Conservation (phyloP, 495 filamentous ascomycete species). For the Xylaria telfairii region DNA sequence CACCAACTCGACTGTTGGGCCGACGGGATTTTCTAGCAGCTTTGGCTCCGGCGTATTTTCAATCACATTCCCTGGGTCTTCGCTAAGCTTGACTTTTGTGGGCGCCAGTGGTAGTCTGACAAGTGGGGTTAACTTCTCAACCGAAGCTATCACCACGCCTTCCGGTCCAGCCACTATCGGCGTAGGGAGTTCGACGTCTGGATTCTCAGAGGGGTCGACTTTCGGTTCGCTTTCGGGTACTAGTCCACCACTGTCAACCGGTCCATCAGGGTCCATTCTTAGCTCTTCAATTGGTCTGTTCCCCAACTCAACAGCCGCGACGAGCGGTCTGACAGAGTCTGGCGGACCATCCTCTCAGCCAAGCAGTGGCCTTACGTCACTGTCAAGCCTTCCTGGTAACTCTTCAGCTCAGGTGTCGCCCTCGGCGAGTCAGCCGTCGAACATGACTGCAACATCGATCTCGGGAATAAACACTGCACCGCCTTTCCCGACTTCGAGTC, state of each 20-base stretch:
- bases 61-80: neutral
- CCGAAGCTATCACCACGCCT: neutral
- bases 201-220: neutral
- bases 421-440: neutral
- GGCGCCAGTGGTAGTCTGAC: conserved; percentile 14
- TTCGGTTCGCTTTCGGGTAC: conserved; percentile 3
- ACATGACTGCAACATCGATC: neutral
- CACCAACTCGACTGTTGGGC: conserved; percentile 30
- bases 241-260: neutral
- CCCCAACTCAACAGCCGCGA: conserved; percentile 8
- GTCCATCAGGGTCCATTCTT: neutral
- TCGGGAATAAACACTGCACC: neutral
- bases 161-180: neutral
- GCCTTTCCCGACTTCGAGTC: neutral
- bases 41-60: neutral
- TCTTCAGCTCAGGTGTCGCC: neutral
- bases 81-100: conserved; percentile 1
- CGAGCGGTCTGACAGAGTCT: conserved; percentile 5
- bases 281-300: conserved; percentile 14
- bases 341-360: conserved; percentile 13
- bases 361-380: conserved; percentile 17
- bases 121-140: neutral
- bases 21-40: conserved; percentile 7
- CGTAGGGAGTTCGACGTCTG: neutral
- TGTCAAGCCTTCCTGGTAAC: neutral